Percentiles rank a stretch among this genome's conserved stretches.
These are phyloP conservation scores for Oehlia diaphana DNA, from an alignment of 192 early-diverging fungal species.

Conservation along the genomic window DNA sequence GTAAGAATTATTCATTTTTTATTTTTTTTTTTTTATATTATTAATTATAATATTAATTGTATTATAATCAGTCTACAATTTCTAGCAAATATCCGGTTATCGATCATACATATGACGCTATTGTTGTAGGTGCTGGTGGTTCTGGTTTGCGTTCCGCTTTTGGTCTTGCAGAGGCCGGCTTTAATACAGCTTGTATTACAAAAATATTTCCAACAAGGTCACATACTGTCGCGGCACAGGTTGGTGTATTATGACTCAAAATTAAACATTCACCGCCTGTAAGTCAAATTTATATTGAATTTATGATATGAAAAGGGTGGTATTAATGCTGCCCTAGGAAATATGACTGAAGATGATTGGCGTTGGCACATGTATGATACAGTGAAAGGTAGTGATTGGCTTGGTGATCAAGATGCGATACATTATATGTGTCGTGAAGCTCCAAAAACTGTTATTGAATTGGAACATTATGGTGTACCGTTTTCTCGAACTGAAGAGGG, in stretches of 20 bases:
- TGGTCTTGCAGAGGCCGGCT: slow-evolving; percentile 90
- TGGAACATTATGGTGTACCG: slow-evolving; percentile 98
- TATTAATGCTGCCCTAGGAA: slow-evolving; percentile 98
- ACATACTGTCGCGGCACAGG: slow-evolving; percentile 97
- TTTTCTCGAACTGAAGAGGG: slow-evolving; percentile 98
- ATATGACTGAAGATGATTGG: slow-evolving; percentile 99
- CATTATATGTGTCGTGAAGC: slow-evolving; percentile 99
- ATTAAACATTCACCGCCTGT: neutral
- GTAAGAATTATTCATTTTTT: slow-evolving; percentile 36
- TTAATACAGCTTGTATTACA: slow-evolving; percentile 98
- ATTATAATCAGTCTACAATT: slow-evolving; percentile 15
- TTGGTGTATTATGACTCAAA: slow-evolving; percentile 26
- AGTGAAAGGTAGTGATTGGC: slow-evolving; percentile 98
- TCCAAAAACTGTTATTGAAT: slow-evolving; percentile 90
- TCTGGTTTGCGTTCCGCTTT: slow-evolving; percentile 97
- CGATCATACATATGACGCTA: slow-evolving; percentile 98
- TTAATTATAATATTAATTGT: neutral
- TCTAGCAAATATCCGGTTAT: slow-evolving; percentile 88
- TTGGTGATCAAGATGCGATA: slow-evolving; percentile 99
- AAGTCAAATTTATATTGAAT: neutral
- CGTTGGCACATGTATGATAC: slow-evolving; percentile 99
- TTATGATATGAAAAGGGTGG: slow-evolving; percentile 66
- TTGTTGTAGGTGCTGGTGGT: slow-evolving; percentile 97
- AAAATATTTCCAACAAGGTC: slow-evolving; percentile 99
- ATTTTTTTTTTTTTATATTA: neutral